phyloP scores from a whole-genome alignment of 2,329 filamentous ascomycete species.

The Arthroderma uncinatum region DNA sequence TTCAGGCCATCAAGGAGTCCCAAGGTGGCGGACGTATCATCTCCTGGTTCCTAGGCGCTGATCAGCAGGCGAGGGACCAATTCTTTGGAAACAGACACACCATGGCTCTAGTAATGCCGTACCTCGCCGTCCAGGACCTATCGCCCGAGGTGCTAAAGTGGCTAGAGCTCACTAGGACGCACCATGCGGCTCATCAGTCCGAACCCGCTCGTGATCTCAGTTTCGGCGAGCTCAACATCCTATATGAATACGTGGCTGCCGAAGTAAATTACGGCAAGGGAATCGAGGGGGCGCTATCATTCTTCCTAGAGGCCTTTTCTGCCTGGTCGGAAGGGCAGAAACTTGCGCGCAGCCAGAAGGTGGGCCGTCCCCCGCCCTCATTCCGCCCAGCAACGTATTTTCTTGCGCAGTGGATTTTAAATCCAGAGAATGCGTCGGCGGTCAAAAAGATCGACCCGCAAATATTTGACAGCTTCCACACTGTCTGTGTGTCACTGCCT shows the following conservation, averaged over 20 bases:
- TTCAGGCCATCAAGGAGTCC: constrained; percentile 26
- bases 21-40: constrained; percentile 26
- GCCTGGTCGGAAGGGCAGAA: neutral
- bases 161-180: constrained; percentile 24
- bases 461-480: constrained; percentile 26
- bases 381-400: constrained; percentile 20
- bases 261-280: constrained; percentile 29
- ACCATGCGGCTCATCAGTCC: constrained; percentile 17
- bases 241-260: constrained; percentile 25
- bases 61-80: constrained; percentile 20
- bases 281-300: constrained; percentile 23
- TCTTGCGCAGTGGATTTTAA: constrained; percentile 21
- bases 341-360: neutral
- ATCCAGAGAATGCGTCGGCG: constrained; percentile 16
- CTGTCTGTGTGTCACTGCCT: constrained; percentile 4
- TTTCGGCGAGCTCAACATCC: constrained; percentile 17
- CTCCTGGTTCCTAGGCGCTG: constrained; percentile 33
- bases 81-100: constrained; percentile 24
- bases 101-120: constrained; percentile 25
- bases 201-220: neutral
- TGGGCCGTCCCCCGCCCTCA: constrained; percentile 5
- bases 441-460: constrained; percentile 20
- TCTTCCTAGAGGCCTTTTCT: constrained; percentile 22
- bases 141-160: constrained; percentile 27
- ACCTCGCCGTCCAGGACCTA: constrained; percentile 30